Evolutionary conservation across 2,329 filamentous ascomycete species (phyloP), one percentile per base, ranked within the genome.

Genomic region (Apiospora malaysiana): DNA sequence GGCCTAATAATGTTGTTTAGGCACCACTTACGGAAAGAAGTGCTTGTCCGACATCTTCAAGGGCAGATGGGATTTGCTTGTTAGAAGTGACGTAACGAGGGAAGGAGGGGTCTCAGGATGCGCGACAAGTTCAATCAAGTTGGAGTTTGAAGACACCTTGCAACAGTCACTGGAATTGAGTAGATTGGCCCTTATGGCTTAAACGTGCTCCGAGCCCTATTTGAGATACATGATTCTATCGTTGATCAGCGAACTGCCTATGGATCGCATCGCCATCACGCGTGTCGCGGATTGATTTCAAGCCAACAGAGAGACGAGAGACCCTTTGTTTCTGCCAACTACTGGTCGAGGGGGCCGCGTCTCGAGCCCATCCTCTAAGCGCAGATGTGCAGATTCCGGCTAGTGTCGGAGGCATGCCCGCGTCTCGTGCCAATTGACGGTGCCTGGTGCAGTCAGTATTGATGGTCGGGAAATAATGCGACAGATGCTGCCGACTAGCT

Each of bases 1-100:
- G n/a, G n/a, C n/a, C n/a, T n/a, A n/a, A n/a, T n/a, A n/a, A n/a
- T n/a, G n/a, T n/a, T n/a, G n/a, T n/a, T n/a, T n/a, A n/a, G n/a
- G n/a, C n/a, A n/a, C n/a, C n/a, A n/a, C 56, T 40, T 40, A 63
- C 56, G 68, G 70, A 32, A 70, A 71, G 16, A 71, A 71, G 49
- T 71, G 68, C n/a, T 71, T 71, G 49, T 70, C 68, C 46, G 70
- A 71, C 70, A 71, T 71, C 23, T 56, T 40, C 56, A 14, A 4
- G 0, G 1, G 18, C 27, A 40, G 9, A 21, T 40, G 10, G 1
- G n/a, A 0, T 63, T 12, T 18, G 23, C 9, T 40, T 63, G 5
- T n/a, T n/a, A 8, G 18, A 14, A 21, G 32, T 0, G 18, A n/a
- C 56, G 56, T 14, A 0, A 2, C n/a, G 9, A 1, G 8, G 21